These are phyloP conservation scores for Monosporozyma aerobia DNA, from an alignment of 805 yeast genomes.

Conservation along the genomic window DNA sequence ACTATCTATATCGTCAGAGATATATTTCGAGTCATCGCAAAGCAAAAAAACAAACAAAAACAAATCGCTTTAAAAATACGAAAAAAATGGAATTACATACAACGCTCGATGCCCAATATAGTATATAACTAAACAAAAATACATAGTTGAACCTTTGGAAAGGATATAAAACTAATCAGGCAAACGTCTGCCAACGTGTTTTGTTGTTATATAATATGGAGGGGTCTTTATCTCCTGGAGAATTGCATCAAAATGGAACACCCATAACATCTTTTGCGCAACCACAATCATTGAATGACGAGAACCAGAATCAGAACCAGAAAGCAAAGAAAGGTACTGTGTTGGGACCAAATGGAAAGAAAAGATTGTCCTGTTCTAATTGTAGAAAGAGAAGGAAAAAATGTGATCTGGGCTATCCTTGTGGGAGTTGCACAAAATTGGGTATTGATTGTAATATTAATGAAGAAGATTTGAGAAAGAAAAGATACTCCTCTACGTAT, in stretches of 20 bases:
- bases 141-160: too few relatives aligned
- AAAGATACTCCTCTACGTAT: constrained; percentile 41
- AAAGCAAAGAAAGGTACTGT: neutral
- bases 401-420: constrained; percentile 42
- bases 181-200: neutral
- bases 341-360: constrained; percentile 11
- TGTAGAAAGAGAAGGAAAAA: constrained; percentile 34
- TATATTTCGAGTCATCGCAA: too few relatives aligned
- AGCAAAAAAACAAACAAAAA: too few relatives aligned
- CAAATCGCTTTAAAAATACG: too few relatives aligned
- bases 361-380: constrained; percentile 28
- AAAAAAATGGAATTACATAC: too few relatives aligned
- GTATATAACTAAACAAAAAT: too few relatives aligned
- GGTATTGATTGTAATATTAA: constrained; percentile 39
- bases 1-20: too few relatives aligned
- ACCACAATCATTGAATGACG: neutral
- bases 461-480: constrained; percentile 42
- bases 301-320: neutral
- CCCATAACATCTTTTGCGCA: neutral
- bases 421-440: constrained; percentile 38
- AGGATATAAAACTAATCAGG: neutral
- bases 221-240: neutral
- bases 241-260: neutral
- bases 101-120: too few relatives aligned
- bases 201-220: neutral